Percentiles rank a stretch among this genome's conserved stretches.
phyloP scores from a whole-genome alignment of 2,329 filamentous ascomycete genomes.

The Xylaria sp. region DNA sequence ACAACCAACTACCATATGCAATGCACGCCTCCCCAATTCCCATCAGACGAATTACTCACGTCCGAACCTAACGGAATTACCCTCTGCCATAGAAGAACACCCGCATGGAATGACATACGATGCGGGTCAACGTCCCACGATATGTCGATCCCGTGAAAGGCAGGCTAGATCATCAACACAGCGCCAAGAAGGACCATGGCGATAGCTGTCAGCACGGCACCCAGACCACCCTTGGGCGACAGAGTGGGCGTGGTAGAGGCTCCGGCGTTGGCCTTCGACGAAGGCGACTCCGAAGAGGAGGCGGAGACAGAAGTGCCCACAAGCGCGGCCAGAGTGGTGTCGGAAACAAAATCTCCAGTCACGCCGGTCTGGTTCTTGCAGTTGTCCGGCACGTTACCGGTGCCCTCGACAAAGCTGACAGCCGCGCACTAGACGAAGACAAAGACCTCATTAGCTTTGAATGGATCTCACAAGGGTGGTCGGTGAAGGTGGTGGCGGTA shows the following conservation, averaged over 20 bases:
- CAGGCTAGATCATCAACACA: conserved; percentile 23
- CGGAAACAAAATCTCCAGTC: conserved; percentile 35
- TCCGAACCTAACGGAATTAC: too few species aligned
- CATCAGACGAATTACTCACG: too few species aligned
- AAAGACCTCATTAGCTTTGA: conserved; percentile 10
- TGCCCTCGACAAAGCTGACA: conserved; percentile 57
- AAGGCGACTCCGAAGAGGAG: conserved; percentile 1
- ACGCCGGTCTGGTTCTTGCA: conserved; percentile 46
- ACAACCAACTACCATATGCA: too few species aligned
- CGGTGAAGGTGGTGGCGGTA: too few species aligned
- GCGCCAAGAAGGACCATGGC: conserved; percentile 27
- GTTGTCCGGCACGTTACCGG: conserved; percentile 27
- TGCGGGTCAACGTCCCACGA: neutral
- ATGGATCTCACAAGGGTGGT: too few species aligned
- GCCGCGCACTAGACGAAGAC: conserved; percentile 50
- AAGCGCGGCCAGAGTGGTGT: conserved; percentile 36
- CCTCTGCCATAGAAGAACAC: too few species aligned
- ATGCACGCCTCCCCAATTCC: too few species aligned
- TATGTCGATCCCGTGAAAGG: neutral
- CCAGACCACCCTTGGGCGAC: conserved; percentile 12
- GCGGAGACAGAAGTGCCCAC: conserved; percentile 24
- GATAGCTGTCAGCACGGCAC: conserved; percentile 19
- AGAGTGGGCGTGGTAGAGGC: conserved; percentile 20
- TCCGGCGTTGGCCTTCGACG: conserved; percentile 24
- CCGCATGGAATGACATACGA: neutral